Percentiles rank a stretch among this genome's conserved stretches.
Conservation (phyloP, 192 early-diverging fungal species). For the Linnemannia elongata region DNA sequence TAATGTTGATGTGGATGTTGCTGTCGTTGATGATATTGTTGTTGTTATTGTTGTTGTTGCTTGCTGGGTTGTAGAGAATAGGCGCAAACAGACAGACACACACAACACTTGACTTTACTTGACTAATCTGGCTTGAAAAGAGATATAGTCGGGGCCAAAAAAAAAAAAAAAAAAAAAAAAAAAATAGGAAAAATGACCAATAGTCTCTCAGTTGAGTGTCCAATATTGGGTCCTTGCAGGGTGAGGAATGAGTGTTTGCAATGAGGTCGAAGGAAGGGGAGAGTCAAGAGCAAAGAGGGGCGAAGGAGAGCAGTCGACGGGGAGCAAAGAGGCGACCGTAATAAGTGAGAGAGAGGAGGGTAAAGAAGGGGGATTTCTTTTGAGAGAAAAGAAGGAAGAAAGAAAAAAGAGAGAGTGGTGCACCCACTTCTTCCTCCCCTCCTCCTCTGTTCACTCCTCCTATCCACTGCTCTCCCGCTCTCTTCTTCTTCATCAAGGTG, state of each 20-base stretch:
- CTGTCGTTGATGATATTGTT: neutral
- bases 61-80: slow-evolving; percentile 1
- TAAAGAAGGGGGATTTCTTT: neutral
- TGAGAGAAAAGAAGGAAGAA: slow-evolving; percentile 13
- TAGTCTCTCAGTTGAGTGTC: neutral
- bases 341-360: neutral
- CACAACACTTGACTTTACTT: neutral
- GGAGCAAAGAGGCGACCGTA: neutral
- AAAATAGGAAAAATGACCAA: neutral
- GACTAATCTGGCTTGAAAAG: neutral
- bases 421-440: neutral
- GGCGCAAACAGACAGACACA: neutral
- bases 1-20: neutral
- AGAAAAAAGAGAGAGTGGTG: neutral
- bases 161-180: neutral
- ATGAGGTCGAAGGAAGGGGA: neutral
- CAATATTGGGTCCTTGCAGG: neutral
- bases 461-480: neutral
- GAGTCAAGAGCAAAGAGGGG: neutral
- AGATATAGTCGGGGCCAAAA: neutral
- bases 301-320: neutral
- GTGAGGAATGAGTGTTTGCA: neutral
- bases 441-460: neutral
- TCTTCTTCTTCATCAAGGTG: neutral
- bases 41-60: neutral